phyloP scores from a whole-genome alignment of 176 grass and related monocot species.

The Lolium perenne region DNA sequence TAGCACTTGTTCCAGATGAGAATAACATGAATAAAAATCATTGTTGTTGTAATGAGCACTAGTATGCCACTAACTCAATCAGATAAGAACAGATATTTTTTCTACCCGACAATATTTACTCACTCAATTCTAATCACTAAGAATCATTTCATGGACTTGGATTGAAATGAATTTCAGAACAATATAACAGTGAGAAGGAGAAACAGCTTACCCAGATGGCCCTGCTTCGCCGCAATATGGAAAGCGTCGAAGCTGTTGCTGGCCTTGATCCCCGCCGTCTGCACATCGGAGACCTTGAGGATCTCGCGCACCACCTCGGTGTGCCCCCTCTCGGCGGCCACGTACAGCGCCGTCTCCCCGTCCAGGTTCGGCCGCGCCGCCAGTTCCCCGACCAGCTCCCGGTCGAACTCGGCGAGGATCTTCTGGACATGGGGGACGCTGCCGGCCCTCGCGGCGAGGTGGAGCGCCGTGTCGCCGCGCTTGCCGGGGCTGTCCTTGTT shows the following conservation, averaged over 20 bases:
- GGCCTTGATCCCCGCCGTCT: constrained; percentile 79
- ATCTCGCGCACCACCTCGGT: constrained; percentile 75
- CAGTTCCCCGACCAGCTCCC: constrained; percentile 49
- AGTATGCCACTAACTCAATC: constrained; percentile 19
- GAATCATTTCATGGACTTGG: constrained; percentile 32
- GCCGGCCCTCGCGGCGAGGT: constrained; percentile 80
- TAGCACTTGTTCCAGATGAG: not conserved
- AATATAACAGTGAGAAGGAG: not conserved
- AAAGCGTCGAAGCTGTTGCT: constrained; percentile 84
- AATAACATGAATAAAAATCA: constrained; percentile 1
- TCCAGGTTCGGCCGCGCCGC: constrained; percentile 78
- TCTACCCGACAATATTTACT: not conserved
- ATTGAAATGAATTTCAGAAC: constrained; percentile 9
- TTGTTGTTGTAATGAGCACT: constrained; percentile 3
- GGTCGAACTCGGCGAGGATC: constrained; percentile 62
- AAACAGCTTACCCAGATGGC: constrained; percentile 67
- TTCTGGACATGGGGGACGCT: constrained; percentile 54
- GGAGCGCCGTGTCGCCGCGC: constrained; percentile 72
- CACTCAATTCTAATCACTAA: constrained; percentile 24
- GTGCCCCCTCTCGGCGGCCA: constrained; percentile 82
- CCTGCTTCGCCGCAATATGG: constrained; percentile 88
- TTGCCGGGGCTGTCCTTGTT: constrained; percentile 80
- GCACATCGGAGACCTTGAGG: constrained; percentile 68
- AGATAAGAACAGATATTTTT: constrained; percentile 3
- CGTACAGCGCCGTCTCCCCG: constrained; percentile 83